Conservation (phyloP, 371 early-diverging fungal genomes). For the Batrachochytrium dendrobatidis region DNA sequence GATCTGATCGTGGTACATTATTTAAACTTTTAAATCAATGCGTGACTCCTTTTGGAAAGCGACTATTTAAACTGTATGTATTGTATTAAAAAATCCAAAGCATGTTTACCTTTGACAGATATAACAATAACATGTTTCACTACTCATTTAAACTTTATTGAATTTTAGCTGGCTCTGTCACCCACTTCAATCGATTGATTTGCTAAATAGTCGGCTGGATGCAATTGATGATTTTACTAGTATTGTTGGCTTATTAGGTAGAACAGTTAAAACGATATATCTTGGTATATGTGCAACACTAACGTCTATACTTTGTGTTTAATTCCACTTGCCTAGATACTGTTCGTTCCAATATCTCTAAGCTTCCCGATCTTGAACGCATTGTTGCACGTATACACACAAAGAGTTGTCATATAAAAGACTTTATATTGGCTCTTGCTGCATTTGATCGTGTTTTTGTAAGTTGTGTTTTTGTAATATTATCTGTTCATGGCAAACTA, state of each 20-base stretch:
- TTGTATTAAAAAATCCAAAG: no score
- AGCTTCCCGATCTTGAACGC: constrained; percentile 90
- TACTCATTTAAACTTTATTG: no score
- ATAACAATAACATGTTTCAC: no score
- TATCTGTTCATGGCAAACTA: constrained; percentile 3
- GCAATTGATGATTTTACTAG: constrained; percentile 73
- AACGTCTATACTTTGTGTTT: neutral
- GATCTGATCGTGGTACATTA: constrained; percentile 72
- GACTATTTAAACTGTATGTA: constrained; percentile 50
- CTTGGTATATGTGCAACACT: neutral
- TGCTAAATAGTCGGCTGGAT: constrained; percentile 82
- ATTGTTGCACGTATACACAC: constrained; percentile 85
- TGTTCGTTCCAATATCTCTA: constrained; percentile 27
- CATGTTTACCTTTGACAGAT: no score
- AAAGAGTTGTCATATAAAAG: constrained; percentile 67
- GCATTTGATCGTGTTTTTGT: constrained; percentile 55
- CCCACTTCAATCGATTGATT: constrained; percentile 64
- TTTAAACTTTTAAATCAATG: constrained; percentile 81
- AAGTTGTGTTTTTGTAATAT: constrained; percentile 11
- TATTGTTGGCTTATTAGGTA: constrained; percentile 43
- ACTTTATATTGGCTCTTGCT: constrained; percentile 58
- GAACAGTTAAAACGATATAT: neutral
- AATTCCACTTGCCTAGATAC: constrained; percentile 17
- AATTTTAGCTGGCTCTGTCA: constrained; percentile 80
- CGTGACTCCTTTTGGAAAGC: constrained; percentile 79